Conservation (phyloP, 2,329 filamentous ascomycete genomes). For the Aspergillus neoniger region DNA sequence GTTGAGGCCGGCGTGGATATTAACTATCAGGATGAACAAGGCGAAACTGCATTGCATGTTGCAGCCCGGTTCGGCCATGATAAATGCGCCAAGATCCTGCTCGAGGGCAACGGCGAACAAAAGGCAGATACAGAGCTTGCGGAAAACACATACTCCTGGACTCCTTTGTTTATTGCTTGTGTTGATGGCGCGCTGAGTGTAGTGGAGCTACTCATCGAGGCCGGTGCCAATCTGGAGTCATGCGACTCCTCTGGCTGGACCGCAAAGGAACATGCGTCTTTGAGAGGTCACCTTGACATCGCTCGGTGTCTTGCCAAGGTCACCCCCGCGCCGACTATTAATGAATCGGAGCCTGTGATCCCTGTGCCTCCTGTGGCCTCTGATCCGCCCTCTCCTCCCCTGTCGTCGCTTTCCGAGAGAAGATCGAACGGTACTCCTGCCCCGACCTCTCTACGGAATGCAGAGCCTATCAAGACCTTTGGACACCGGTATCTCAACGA, state of each 20-base stretch:
- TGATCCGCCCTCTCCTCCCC: slow-evolving; percentile 38
- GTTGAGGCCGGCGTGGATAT: slow-evolving; percentile 89
- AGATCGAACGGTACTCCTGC: slow-evolving; percentile 39
- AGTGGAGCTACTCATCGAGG: slow-evolving; percentile 73
- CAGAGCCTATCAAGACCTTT: slow-evolving; percentile 89
- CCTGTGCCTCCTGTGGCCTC: slow-evolving; percentile 36
- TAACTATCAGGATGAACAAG: slow-evolving; percentile 87
- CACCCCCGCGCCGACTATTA: slow-evolving; percentile 45
- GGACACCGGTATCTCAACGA: slow-evolving; percentile 92
- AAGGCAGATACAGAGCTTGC: slow-evolving; percentile 73
- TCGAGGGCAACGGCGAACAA: slow-evolving; percentile 69
- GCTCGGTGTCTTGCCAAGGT: slow-evolving; percentile 67
- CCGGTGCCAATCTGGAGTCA: slow-evolving; percentile 73
- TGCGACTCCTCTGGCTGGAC: slow-evolving; percentile 91
- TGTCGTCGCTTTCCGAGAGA: slow-evolving; percentile 46
- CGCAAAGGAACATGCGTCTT: slow-evolving; percentile 85
- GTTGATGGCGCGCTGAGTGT: slow-evolving; percentile 82
- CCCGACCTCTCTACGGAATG: slow-evolving; percentile 47
- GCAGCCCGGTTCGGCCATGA: slow-evolving; percentile 85
- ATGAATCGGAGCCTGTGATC: slow-evolving; percentile 35
- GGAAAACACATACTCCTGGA: slow-evolving; percentile 90
- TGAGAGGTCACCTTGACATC: slow-evolving; percentile 84
- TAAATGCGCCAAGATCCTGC: slow-evolving; percentile 74
- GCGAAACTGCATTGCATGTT: slow-evolving; percentile 88
- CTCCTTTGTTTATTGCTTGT: slow-evolving; percentile 87